These are phyloP conservation scores for Tulasnella sp. DNA, from an alignment of 768 basidiomycete genomes.

Conservation along the genomic window DNA sequence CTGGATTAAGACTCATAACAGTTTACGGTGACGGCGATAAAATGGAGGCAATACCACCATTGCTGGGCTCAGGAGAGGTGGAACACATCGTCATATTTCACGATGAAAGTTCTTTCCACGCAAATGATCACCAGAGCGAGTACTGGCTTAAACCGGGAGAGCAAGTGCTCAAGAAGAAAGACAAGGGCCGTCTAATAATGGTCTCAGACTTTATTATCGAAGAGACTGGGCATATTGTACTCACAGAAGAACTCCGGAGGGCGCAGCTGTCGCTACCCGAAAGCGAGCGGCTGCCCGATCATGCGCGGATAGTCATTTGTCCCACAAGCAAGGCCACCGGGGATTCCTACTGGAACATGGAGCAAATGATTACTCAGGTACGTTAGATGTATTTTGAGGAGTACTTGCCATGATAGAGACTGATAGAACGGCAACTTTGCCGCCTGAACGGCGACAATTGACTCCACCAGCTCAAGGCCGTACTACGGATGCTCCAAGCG, in stretches of 20 bases:
- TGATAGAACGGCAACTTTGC: background rate
- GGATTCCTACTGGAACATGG: slow-evolving; percentile 23
- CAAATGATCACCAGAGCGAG: background rate
- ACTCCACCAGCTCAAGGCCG: background rate
- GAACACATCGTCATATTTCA: background rate
- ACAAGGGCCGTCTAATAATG: background rate
- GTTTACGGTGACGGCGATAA: background rate
- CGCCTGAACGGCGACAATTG: background rate
- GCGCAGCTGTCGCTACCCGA: background rate
- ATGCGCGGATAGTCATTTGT: background rate
- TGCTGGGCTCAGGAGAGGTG: background rate
- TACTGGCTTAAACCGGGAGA: background rate
- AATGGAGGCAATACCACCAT: background rate
- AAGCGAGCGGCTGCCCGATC: background rate
- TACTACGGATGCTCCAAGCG: slow-evolving; percentile 16
- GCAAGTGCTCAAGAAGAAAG: slow-evolving; percentile 6
- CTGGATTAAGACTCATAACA: background rate
- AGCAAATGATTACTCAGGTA: slow-evolving; percentile 22
- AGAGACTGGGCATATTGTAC: background rate
- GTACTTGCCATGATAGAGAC: background rate
- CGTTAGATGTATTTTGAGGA: background rate
- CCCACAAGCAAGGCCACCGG: slow-evolving; percentile 10
- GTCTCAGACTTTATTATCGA: slow-evolving; percentile 14
- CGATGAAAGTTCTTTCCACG: background rate
- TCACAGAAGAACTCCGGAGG: background rate